Percentiles rank a stretch among this genome's conserved stretches.
phyloP scores from a whole-genome alignment of 371 early-diverging fungal species.

The Choanephora cucurbitarum region DNA sequence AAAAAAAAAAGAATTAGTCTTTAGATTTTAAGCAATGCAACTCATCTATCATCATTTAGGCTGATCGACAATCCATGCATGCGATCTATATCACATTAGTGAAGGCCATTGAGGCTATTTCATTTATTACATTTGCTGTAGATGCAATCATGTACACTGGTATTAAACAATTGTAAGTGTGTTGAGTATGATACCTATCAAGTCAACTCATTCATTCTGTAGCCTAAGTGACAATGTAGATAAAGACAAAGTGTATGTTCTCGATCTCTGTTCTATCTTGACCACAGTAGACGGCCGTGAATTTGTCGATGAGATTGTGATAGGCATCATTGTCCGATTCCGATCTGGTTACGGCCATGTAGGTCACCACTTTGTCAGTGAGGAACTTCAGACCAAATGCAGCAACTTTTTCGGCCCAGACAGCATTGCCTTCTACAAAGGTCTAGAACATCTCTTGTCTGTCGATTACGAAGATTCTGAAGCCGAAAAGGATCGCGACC shows the following conservation, averaged over 20 bases:
- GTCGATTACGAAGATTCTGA: conserved; percentile 49
- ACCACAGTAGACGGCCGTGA: conserved; percentile 62
- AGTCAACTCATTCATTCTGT: too few relatives aligned
- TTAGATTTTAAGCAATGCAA: not conserved
- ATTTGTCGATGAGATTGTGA: conserved; percentile 67
- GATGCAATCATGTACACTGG: conserved; percentile 50
- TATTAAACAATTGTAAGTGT: conserved; percentile 53
- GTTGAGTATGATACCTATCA: too few relatives aligned
- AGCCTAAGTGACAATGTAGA: conserved; percentile 14
- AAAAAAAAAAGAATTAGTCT: too few relatives aligned
- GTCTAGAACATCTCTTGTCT: conserved; percentile 59
- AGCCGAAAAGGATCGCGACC: conserved; percentile 45
- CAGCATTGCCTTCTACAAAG: conserved; percentile 78
- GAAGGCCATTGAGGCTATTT: conserved; percentile 72
- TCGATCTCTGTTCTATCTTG: conserved; percentile 67
- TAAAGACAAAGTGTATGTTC: conserved; percentile 38
- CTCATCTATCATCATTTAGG: conserved; percentile 22
- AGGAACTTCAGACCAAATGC: conserved; percentile 64
- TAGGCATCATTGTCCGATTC: conserved; percentile 72
- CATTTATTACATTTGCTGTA: conserved; percentile 71
- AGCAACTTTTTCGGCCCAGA: conserved; percentile 69
- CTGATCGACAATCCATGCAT: conserved; percentile 73
- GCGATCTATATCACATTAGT: conserved; percentile 66
- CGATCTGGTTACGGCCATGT: conserved; percentile 28
- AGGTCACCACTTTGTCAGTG: conserved; percentile 48